Conservation (phyloP, 768 basidiomycete species). For the Amylocystis lapponica region DNA sequence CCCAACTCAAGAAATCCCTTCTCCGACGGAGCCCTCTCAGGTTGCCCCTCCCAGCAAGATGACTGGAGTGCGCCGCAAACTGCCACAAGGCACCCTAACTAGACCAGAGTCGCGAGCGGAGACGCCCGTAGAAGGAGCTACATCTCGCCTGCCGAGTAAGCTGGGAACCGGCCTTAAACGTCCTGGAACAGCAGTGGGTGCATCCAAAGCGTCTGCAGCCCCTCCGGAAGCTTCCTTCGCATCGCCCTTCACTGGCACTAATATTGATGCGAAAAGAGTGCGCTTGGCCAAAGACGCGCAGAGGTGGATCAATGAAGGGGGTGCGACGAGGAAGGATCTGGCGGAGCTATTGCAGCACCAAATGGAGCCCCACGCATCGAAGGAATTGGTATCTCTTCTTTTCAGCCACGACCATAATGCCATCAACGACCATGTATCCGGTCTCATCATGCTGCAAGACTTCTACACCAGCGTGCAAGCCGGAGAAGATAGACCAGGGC, state of each 20-base stretch:
- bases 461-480: constrained; percentile 59
- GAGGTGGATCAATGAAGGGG: constrained; percentile 83
- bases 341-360: constrained; percentile 82
- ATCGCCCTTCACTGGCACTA: constrained; percentile 44
- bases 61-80: constrained; percentile 64
- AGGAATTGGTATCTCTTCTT: constrained; percentile 67
- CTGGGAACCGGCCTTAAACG: constrained; percentile 40
- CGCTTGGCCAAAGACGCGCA: constrained; percentile 70
- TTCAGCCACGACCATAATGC: constrained; percentile 97
- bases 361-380: constrained; percentile 82
- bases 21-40: constrained; percentile 31
- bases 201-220: constrained; percentile 26
- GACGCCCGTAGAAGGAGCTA: constrained; percentile 27
- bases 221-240: constrained; percentile 28
- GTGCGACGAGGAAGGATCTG: constrained; percentile 80
- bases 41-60: constrained; percentile 40
- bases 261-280: constrained; percentile 55
- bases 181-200: constrained; percentile 30
- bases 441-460: constrained; percentile 66
- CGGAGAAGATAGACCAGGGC: constrained; percentile 48
- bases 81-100: constrained; percentile 48
- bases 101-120: constrained; percentile 44
- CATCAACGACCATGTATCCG: constrained; percentile 86
- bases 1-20: constrained; percentile 37
- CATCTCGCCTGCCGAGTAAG: constrained; percentile 31